Conservation (phyloP, 2,329 filamentous ascomycete species). For the Aspergillus sp. region DNA sequence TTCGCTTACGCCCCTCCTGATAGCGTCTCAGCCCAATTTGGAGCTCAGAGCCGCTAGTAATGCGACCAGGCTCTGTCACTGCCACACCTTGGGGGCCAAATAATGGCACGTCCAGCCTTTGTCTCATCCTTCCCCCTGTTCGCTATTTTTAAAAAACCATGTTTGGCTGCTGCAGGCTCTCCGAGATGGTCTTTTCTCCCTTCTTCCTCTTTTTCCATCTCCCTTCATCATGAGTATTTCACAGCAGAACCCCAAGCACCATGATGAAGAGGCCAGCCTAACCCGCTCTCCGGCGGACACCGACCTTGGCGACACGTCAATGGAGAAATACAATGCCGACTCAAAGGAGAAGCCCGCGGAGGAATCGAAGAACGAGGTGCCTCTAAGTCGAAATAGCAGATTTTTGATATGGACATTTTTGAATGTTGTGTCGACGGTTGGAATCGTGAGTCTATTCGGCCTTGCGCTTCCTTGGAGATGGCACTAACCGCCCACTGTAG, state of each 20-base stretch:
- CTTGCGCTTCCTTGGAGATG: background rate
- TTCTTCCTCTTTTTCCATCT: background rate
- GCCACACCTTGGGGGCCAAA: background rate
- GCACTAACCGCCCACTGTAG: constrained; percentile 8
- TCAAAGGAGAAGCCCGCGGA: constrained; percentile 12
- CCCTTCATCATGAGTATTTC: constrained; percentile 4
- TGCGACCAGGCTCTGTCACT: background rate
- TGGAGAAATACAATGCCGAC: constrained; percentile 10
- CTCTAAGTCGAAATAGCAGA: background rate
- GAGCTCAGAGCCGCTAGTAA: background rate
- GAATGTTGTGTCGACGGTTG: constrained; percentile 27
- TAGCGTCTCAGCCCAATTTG: background rate
- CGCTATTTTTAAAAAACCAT: constrained; percentile 6
- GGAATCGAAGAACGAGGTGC: background rate
- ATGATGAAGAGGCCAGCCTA: constrained; percentile 11
- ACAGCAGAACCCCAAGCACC: background rate
- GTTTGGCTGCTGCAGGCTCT: background rate
- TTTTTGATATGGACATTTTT: constrained; percentile 26
- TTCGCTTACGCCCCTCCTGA: background rate
- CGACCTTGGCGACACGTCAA: background rate
- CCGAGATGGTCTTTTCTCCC: background rate
- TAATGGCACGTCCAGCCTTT: constrained; percentile 2
- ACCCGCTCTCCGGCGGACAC: background rate
- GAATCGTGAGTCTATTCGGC: constrained; percentile 21
- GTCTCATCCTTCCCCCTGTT: constrained; percentile 5